These are phyloP conservation scores for Blastobotrys elegans DNA, from an alignment of 1,139 yeast species.

Conservation along the genomic window DNA sequence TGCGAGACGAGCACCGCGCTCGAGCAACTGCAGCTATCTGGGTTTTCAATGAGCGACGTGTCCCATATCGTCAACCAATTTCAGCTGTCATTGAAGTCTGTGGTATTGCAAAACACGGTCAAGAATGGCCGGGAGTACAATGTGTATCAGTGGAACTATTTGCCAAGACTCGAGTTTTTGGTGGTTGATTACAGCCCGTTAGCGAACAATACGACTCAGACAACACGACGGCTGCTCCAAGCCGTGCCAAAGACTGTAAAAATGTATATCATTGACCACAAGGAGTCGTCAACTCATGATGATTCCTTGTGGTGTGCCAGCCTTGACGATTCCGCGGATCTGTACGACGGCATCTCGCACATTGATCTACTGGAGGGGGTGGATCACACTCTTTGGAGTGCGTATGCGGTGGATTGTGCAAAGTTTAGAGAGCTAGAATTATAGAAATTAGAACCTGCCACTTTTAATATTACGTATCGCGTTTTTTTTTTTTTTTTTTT, in stretches of 20 bases:
- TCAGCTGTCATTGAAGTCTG: slow-evolving; percentile 7
- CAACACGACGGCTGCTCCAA: slow-evolving; percentile 10
- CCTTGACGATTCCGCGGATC: background rate
- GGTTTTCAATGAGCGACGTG: slow-evolving; percentile 13
- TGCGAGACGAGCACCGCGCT: slow-evolving; percentile 10
- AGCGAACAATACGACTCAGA: slow-evolving; percentile 1
- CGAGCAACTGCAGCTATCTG: slow-evolving; percentile 11
- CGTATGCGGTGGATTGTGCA: slow-evolving; percentile 3
- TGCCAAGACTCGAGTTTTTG: slow-evolving; percentile 12
- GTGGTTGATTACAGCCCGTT: slow-evolving; percentile 13
- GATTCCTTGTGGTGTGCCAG: slow-evolving; percentile 12
- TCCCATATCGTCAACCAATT: slow-evolving; percentile 12
- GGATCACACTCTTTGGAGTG: slow-evolving; percentile 5
- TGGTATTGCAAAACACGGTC: slow-evolving; percentile 12
- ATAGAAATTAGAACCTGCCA: slow-evolving; percentile 1
- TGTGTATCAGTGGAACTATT: slow-evolving; percentile 12
- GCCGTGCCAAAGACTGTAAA: slow-evolving; percentile 9
- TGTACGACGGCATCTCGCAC: slow-evolving; percentile 8
- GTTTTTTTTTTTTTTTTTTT: slow-evolving; percentile 2
- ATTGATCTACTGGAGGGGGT: slow-evolving; percentile 12
- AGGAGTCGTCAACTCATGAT: slow-evolving; percentile 9
- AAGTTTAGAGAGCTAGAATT: slow-evolving; percentile 6
- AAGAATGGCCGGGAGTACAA: slow-evolving; percentile 11
- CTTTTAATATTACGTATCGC: too few species aligned
- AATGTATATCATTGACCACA: slow-evolving; percentile 15